Conservation (phyloP, 1,284 basidiomycete species). For the Ceratorhiza oryzae-sativae region DNA sequence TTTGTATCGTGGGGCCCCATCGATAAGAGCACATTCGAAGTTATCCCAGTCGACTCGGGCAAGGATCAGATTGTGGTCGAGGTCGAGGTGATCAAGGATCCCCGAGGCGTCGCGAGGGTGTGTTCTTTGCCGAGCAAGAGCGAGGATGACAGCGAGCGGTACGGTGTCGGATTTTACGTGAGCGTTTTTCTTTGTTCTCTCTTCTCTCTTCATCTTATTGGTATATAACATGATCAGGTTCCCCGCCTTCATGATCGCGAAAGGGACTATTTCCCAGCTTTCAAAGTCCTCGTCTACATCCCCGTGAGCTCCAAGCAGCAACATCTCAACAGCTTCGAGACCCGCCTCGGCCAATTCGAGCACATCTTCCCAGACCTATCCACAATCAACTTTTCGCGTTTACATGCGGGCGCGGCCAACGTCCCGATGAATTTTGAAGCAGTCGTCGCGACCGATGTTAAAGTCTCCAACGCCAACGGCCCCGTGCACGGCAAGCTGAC, state of each 20-base stretch:
- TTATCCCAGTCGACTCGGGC: conserved; percentile 28
- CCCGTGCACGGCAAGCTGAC: neutral
- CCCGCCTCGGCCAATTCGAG: conserved; percentile 35
- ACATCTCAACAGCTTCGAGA: conserved; percentile 10
- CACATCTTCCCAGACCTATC: conserved; percentile 27
- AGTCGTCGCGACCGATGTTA: neutral
- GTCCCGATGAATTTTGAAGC: conserved; percentile 22
- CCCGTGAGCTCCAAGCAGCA: neutral
- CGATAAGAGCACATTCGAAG: conserved; percentile 20
- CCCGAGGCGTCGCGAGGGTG: conserved; percentile 2
- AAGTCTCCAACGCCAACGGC: neutral
- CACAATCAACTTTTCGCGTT: neutral
- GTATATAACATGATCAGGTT: neutral
- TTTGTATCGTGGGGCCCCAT: conserved; percentile 31
- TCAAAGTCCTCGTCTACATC: conserved; percentile 21
- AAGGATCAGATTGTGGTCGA: conserved; percentile 30
- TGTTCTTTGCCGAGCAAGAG: conserved; percentile 23
- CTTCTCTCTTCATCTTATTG: neutral
- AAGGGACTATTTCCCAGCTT: neutral
- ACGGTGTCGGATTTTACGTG: conserved; percentile 32
- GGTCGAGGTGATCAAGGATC: conserved; percentile 30
- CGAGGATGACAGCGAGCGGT: neutral
- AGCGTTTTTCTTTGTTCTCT: neutral
- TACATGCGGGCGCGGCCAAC: conserved; percentile 5
- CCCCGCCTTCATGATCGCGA: neutral